Evolutionary conservation across 768 basidiomycete species (phyloP).

Genomic region (Auriscalpium orientale): DNA sequence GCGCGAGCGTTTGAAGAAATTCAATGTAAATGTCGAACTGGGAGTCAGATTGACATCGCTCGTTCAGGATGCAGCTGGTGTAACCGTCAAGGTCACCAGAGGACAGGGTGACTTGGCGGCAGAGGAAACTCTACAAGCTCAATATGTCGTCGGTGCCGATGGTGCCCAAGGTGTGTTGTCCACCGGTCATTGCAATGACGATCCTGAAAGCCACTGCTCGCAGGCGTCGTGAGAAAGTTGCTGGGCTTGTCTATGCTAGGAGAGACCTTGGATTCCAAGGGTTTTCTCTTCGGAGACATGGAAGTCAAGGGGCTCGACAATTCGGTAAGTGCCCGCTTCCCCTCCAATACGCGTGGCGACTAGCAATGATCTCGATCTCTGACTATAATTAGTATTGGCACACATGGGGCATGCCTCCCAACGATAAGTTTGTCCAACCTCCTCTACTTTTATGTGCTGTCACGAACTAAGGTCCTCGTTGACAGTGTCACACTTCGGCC

Average conservation of each 20-base stretch:
- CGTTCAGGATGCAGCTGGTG: background rate
- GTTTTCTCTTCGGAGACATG: constrained; percentile 2
- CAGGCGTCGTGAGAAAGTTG: background rate
- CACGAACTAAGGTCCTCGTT: too few species aligned
- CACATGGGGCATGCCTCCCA: background rate
- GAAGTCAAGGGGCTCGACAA: background rate
- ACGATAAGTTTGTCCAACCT: background rate
- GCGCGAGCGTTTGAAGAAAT: background rate
- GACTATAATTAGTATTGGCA: background rate
- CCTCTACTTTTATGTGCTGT: too few species aligned
- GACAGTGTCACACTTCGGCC: background rate
- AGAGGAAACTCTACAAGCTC: background rate
- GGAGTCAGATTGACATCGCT: background rate
- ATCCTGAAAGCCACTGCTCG: background rate
- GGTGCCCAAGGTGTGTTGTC: constrained; percentile 2
- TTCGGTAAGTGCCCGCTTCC: too few species aligned
- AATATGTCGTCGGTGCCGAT: constrained; percentile 4
- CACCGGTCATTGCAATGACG: background rate
- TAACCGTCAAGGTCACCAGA: background rate
- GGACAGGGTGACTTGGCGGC: too few species aligned
- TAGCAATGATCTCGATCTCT: too few species aligned
- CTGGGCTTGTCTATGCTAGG: background rate
- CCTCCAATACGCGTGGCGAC: too few species aligned
- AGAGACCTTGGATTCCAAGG: background rate
- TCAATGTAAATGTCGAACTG: background rate